Base-by-base conservation (phyloP, 2,329 filamentous ascomycete genomes). In the Dactylellina haptotyla region DNA sequence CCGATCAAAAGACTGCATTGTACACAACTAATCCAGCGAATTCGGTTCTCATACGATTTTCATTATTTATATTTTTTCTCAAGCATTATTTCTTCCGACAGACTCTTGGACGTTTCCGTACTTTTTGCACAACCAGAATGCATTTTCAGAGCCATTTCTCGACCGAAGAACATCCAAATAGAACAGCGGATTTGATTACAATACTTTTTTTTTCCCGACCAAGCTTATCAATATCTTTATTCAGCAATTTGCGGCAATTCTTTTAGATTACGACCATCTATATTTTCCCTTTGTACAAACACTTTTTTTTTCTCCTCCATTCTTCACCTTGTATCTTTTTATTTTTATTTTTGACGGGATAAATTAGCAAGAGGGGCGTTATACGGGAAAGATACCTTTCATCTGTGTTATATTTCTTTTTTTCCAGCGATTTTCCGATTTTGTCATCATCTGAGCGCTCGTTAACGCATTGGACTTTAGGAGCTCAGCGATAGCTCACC, bases 331-430 rank as follows among this genome's bases (percentile, higher is more conserved):
- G 39, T 30, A 56, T 41, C 48, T 66, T 28, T 70, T 54, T 57
- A 63, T 59, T 48, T 61, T 59, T 53, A 23, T 71, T 53, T 65
- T 73, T 46, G 67, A 58, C 63, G 74, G 75, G 70, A 76, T 63
- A 75, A 71, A 73, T 76, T 72, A 75, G 71, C 75, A 75, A 75
- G 66, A 75, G 75, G 74, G 75, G 75, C 72, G 74, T 75, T 67
- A 58, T 75, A 73, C 65, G 75, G 75, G 69, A 73, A 76, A 75
- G 75, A 76, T 75, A 75, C 75, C 75, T 76, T 73, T 41, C 54
- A 46, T 73, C 48, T 56, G 39, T 50, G 46, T 65, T 75, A 58
- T 37, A 48, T 37, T 73, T 62, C 46, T 50, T 59, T 48, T 59
- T 73, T 61, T 70, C 53, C 67, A 64, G 45, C 57, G 41, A 70